Base-by-base conservation (phyloP, 805 yeast genomes). In the Wickerhamomyces chambardii region DNA sequence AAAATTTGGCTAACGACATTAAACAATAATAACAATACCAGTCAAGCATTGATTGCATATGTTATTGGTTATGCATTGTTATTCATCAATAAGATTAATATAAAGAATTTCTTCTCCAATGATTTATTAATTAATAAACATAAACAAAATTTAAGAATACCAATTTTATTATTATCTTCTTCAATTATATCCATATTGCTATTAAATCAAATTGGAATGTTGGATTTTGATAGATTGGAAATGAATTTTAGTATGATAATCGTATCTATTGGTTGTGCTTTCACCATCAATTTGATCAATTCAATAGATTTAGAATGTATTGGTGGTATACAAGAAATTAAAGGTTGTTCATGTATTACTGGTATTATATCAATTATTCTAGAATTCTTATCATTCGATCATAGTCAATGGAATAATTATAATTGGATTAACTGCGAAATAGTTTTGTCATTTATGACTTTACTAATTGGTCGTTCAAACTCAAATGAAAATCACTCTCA, bases 321-420 rank as follows among this genome's bases (percentile, higher is more conserved):
- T 24, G 27, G 12, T 24, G 29, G 15, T 1, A 16, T 39, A 5
- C 15, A 39, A 2, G 43, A 39, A 18, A 39, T 28, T 15, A 36
- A 37, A 29, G 53, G 53, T 0, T 35, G 47, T 2, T 42, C 46
- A 11, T 40, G 51, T 0, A 28, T 46, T 3, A 38, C 47, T 24
- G 66, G 67, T 3, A 12, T 50, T 2, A 48, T 60, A 37, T 48
- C 67, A 3, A 43, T 60, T 3, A 32, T 58, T 14, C 37, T 64
- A 35, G 61, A 61, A 30, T 51, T 53, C 27, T 36, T 62, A 35
- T 60, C 68, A 2, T 51, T 60, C 33, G 55, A 55, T 32, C 38
- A 47, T 8, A 34, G 38, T 18, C 44, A 36, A 18, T 28, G 33
- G 4, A 31, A 33, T 11, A 17, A 43, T 35, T 31, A 31, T 15